A percentile compares a stretch with the other conserved stretches of the same genome.
Conservation (phyloP, 306 rosid species). For the Senna tora region DNA sequence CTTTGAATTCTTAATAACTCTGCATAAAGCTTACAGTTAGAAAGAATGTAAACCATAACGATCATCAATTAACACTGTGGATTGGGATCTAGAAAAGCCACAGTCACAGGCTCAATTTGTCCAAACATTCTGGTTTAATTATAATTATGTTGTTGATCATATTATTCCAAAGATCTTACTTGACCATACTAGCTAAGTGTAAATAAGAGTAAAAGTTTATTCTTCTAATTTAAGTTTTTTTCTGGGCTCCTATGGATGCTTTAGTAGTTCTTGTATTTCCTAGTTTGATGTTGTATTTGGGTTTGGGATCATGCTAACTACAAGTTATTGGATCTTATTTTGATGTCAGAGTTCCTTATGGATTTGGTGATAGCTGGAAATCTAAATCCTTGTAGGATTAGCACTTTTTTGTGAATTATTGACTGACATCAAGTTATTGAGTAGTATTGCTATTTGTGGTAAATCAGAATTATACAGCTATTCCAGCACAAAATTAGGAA, state of each 20-base stretch:
- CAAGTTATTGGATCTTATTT: too few relatives aligned
- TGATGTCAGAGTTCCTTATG: too few relatives aligned
- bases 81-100: background rate
- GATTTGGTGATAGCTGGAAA: too few relatives aligned
- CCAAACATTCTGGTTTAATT: background rate
- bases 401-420: too few relatives aligned
- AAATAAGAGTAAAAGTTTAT: background rate
- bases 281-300: background rate
- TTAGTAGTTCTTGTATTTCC: background rate
- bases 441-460: too few relatives aligned
- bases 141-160: background rate
- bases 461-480: too few relatives aligned
- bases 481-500: too few relatives aligned
- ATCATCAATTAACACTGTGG: background rate
- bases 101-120: background rate
- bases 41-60: constrained; percentile 29
- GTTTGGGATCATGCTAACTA: too few relatives aligned
- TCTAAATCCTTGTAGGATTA: too few relatives aligned
- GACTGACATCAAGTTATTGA: too few relatives aligned
- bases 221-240: background rate
- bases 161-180: background rate
- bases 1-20: constrained; percentile 73
- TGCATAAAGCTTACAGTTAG: constrained; percentile 44
- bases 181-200: background rate
- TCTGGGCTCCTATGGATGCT: background rate